Evolutionary conservation across 192 early-diverging fungal genomes (phyloP).

Genomic region (Umbelopsis isabellina): DNA sequence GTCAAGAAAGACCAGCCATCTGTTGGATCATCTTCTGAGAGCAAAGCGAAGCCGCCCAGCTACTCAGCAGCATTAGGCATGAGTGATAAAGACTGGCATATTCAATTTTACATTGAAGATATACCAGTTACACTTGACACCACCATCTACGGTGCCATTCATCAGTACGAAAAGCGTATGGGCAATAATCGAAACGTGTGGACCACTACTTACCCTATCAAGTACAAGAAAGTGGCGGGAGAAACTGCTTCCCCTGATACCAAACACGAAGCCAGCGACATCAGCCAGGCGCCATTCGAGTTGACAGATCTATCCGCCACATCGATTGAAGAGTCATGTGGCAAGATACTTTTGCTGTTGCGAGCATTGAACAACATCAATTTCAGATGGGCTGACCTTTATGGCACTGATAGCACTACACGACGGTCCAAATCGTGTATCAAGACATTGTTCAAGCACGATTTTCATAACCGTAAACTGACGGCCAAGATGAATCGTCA

Average conservation of each 20-base stretch:
- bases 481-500: slow-evolving; percentile 86
- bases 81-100: slow-evolving; percentile 45
- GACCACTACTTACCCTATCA: slow-evolving; percentile 60
- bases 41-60: background rate
- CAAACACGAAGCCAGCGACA: slow-evolving; percentile 21
- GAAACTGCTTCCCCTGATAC: background rate
- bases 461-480: slow-evolving; percentile 81
- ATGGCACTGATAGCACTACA: slow-evolving; percentile 18
- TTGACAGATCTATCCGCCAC: background rate
- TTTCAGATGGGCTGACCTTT: slow-evolving; percentile 40
- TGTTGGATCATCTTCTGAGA: background rate
- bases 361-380: slow-evolving; percentile 45
- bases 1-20: background rate
- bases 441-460: slow-evolving; percentile 32
- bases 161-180: slow-evolving; percentile 48
- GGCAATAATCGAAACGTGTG: slow-evolving; percentile 57
- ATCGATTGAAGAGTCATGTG: slow-evolving; percentile 12
- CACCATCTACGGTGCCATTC: slow-evolving; percentile 74
- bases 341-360: slow-evolving; percentile 43
- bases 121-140: slow-evolving; percentile 48
- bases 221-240: slow-evolving; percentile 46
- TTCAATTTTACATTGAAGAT: slow-evolving; percentile 64
- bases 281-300: background rate
- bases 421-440: slow-evolving; percentile 24
- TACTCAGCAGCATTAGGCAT: slow-evolving; percentile 6